phyloP scores from a whole-genome alignment of 768 basidiomycete species.

The Krasilnikovozyma curviuscula region DNA sequence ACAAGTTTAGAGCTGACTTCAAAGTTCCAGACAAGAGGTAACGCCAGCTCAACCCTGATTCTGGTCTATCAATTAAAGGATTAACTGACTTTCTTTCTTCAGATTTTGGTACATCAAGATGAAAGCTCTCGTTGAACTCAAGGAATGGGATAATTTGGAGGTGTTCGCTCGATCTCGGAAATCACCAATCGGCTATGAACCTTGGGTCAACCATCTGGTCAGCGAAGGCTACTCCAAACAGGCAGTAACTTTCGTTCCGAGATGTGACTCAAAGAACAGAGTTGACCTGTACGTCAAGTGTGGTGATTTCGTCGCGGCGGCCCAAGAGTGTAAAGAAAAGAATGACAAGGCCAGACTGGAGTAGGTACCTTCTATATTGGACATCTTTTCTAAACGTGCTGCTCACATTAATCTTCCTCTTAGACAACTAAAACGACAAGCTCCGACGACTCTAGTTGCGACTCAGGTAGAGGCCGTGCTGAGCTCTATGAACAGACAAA shows the following conservation, averaged over 20 bases:
- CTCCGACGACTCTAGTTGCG: conserved; percentile 7
- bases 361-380: conserved; percentile 35
- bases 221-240: conserved; percentile 54
- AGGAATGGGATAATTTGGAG: conserved; percentile 75
- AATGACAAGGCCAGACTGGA: conserved; percentile 65
- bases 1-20: conserved; percentile 72
- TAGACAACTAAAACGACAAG: background rate
- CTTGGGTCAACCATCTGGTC: conserved; percentile 42
- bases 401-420: background rate
- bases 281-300: conserved; percentile 77
- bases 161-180: conserved; percentile 66
- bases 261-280: conserved; percentile 64
- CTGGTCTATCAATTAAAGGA: background rate
- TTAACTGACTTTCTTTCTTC: background rate
- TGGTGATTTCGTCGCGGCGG: conserved; percentile 75
- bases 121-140: conserved; percentile 52
- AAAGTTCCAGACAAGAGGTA: conserved; percentile 89
- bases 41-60: conserved; percentile 13
- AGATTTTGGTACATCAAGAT: conserved; percentile 93
- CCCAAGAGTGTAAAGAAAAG: conserved; percentile 71
- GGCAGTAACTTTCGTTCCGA: conserved; percentile 54
- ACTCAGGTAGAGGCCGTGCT: conserved; percentile 8
- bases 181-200: conserved; percentile 87
- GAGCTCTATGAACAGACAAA: background rate
- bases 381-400: background rate